Percentiles rank a stretch among this genome's conserved stretches.
Conservation (phyloP, 169 alveolate genomes). For the Plasmodium blacklocki region DNA sequence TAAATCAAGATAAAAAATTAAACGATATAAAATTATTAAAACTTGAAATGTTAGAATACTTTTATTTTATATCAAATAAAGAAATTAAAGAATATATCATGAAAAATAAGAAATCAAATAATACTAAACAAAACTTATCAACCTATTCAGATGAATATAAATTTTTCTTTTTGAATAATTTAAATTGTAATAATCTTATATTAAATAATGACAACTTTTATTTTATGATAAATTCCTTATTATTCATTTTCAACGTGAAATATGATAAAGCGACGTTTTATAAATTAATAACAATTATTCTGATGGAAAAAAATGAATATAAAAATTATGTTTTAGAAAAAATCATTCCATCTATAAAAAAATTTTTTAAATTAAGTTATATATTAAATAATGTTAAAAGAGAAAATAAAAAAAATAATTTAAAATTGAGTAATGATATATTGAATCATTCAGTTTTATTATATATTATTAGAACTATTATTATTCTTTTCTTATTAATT, state of each 20-base stretch:
- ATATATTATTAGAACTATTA: constrained; percentile 53
- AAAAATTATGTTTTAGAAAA: constrained; percentile 52
- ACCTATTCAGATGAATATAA: constrained; percentile 18
- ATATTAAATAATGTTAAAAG: constrained; percentile 23
- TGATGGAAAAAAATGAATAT: constrained; percentile 39
- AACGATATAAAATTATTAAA: constrained; percentile 15
- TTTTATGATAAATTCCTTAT: constrained; percentile 38
- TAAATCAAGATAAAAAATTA: constrained; percentile 45
- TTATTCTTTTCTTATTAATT: constrained; percentile 51
- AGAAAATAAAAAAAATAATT: constrained; percentile 38
- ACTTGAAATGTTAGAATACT: constrained; percentile 21
- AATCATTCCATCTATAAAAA: constrained; percentile 40
- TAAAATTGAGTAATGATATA: constrained; percentile 34
- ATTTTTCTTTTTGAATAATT: constrained; percentile 52
- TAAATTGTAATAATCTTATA: constrained; percentile 38
- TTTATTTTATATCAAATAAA: constrained; percentile 17
- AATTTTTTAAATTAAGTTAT: constrained; percentile 29
- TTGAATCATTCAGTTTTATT: constrained; percentile 43
- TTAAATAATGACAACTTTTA: constrained; percentile 26
- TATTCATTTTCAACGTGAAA: constrained; percentile 32
- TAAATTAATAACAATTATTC: constrained; percentile 33
- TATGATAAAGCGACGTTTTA: constrained; percentile 53
- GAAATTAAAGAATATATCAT: constrained; percentile 46
- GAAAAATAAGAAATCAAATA: constrained; percentile 19
- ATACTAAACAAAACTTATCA: background rate